Conservation (phyloP, 805 yeast genomes). For the Kluyveromyces aestuarii region DNA sequence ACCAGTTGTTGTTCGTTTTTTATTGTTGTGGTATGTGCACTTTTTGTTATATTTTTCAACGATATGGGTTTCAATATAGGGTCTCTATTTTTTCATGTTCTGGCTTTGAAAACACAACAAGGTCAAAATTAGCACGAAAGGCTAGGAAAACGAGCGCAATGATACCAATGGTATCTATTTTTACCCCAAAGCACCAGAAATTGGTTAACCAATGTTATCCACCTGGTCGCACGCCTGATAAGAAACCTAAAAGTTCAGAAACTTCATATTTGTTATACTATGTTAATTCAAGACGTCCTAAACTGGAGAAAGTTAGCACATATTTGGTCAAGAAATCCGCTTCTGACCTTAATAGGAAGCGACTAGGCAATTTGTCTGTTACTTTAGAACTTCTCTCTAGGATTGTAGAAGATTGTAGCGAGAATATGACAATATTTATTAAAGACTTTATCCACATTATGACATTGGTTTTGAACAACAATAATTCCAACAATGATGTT, state of each 20-base stretch:
- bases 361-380: slow-evolving; percentile 76
- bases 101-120: background rate
- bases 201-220: slow-evolving; percentile 90
- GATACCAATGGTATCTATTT: slow-evolving; percentile 20
- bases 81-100: background rate
- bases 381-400: slow-evolving; percentile 63
- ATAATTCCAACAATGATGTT: slow-evolving; percentile 44
- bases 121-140: background rate
- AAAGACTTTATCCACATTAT: slow-evolving; percentile 56
- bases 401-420: slow-evolving; percentile 66
- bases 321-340: slow-evolving; percentile 55
- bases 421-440: slow-evolving; percentile 79
- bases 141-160: background rate
- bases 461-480: slow-evolving; percentile 34
- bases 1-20: too few species aligned
- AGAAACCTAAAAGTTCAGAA: slow-evolving; percentile 88
- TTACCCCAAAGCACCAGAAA: slow-evolving; percentile 80
- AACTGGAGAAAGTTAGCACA: slow-evolving; percentile 75
- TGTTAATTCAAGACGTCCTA: slow-evolving; percentile 82
- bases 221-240: slow-evolving; percentile 75
- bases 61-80: background rate
- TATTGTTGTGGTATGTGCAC: too few species aligned
- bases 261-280: slow-evolving; percentile 80
- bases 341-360: slow-evolving; percentile 48
- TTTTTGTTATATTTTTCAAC: background rate